Evolutionary conservation across 306 rosid genomes (phyloP).

Genomic region (Fagus sylvatica): DNA sequence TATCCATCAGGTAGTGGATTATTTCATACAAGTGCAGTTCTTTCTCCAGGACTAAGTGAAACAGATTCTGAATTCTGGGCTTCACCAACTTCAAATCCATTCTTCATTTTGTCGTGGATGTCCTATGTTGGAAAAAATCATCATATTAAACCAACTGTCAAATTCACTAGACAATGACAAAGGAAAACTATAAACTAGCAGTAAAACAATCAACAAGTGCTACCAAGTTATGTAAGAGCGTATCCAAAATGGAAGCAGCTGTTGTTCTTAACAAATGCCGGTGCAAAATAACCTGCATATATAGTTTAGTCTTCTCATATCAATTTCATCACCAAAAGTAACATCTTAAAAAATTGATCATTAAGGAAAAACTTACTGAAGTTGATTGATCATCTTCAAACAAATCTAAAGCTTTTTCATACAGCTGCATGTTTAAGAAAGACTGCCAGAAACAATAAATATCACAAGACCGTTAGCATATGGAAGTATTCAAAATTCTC

Average conservation of each 20-base stretch:
- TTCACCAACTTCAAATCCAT: slow-evolving; percentile 71
- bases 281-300: slow-evolving; percentile 83
- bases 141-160: slow-evolving; percentile 7
- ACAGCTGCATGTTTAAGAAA: slow-evolving; percentile 93
- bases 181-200: slow-evolving; percentile 16
- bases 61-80: slow-evolving; percentile 53
- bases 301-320: slow-evolving; percentile 23
- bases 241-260: slow-evolving; percentile 72
- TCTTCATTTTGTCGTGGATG: slow-evolving; percentile 76
- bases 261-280: slow-evolving; percentile 89
- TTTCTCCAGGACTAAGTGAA: slow-evolving; percentile 64
- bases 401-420: slow-evolving; percentile 87
- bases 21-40: slow-evolving; percentile 68
- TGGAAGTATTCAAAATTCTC: neutral
- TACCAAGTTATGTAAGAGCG: slow-evolving; percentile 75
- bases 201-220: slow-evolving; percentile 3
- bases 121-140: slow-evolving; percentile 53
- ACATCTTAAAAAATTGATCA: slow-evolving; percentile 17
- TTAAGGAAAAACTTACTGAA: slow-evolving; percentile 57
- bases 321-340: slow-evolving; percentile 29
- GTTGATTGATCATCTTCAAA: slow-evolving; percentile 94
- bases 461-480: slow-evolving; percentile 21
- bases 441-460: slow-evolving; percentile 55
- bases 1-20: slow-evolving; percentile 20
- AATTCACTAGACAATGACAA: slow-evolving; percentile 8